phyloP scores from a whole-genome alignment of 768 basidiomycete genomes.

The Termitomyces sp. region DNA sequence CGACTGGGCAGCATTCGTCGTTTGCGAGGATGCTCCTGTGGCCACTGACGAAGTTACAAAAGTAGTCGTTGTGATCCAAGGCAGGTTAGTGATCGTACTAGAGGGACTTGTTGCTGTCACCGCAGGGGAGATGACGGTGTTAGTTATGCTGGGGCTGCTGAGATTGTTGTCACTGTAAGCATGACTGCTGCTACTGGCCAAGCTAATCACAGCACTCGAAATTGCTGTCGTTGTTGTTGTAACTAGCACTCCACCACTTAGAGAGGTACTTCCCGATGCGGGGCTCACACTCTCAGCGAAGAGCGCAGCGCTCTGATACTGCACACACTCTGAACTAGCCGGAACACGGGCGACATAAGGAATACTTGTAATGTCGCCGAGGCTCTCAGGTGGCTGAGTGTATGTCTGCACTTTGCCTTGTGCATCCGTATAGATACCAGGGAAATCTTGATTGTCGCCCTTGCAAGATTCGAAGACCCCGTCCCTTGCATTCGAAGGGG shows the following conservation, averaged over 20 bases:
- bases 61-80: neutral
- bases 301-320: slow-evolving; percentile 22
- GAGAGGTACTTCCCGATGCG: slow-evolving; percentile 1
- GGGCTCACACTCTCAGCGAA: slow-evolving; percentile 18
- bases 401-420: slow-evolving; percentile 34
- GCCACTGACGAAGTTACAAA: neutral
- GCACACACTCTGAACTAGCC: slow-evolving; percentile 28
- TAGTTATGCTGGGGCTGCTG: neutral
- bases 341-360: slow-evolving; percentile 33
- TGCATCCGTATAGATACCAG: slow-evolving; percentile 37
- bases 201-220: neutral
- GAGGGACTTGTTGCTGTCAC: neutral
- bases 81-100: neutral
- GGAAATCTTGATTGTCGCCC: slow-evolving; percentile 44
- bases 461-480: slow-evolving; percentile 60
- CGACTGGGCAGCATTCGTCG: neutral
- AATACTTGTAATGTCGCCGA: slow-evolving; percentile 28
- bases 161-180: neutral
- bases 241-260: neutral
- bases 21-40: neutral
- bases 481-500: slow-evolving; percentile 53
- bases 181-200: neutral
- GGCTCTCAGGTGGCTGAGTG: slow-evolving; percentile 29
- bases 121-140: neutral
- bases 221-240: neutral